phyloP scores from a whole-genome alignment of 2,329 filamentous ascomycete species.

The Stagonosporopsis rhizophila region DNA sequence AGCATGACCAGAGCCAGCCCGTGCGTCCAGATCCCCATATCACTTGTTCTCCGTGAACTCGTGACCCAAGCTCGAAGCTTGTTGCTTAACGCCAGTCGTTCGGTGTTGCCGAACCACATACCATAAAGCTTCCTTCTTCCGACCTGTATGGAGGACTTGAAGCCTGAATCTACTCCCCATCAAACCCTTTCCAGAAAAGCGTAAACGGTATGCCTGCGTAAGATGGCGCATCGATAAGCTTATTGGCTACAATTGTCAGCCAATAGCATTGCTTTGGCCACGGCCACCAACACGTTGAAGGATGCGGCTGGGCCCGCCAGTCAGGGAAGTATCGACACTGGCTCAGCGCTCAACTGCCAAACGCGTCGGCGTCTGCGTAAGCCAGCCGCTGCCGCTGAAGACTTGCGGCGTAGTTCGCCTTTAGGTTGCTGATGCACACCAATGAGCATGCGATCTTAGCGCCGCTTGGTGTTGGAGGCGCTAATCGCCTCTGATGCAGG shows the following conservation, averaged over 20 bases:
- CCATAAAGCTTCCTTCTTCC: slow-evolving; percentile 4
- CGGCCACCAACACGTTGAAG: slow-evolving; percentile 9
- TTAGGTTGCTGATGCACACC: slow-evolving; percentile 2
- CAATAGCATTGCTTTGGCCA: slow-evolving; percentile 1
- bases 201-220: not conserved
- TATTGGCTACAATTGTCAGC: slow-evolving; percentile 6
- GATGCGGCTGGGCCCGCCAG: slow-evolving; percentile 13
- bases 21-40: slow-evolving; percentile 1
- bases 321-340: slow-evolving; percentile 17
- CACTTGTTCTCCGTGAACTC: slow-evolving; percentile 5
- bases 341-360: slow-evolving; percentile 12
- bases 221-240: slow-evolving; percentile 6
- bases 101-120: slow-evolving; percentile 10
- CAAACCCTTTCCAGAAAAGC: slow-evolving; percentile 1
- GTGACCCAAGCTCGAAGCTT: slow-evolving; percentile 18
- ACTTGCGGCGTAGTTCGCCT: slow-evolving; percentile 15
- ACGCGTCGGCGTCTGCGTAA: slow-evolving; percentile 14
- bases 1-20: slow-evolving; percentile 9
- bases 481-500: slow-evolving; percentile 1
- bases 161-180: not conserved
- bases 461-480: slow-evolving; percentile 13
- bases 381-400: slow-evolving; percentile 18
- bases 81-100: not conserved
- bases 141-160: slow-evolving; percentile 1
- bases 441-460: slow-evolving; percentile 18